Base-by-base conservation (phyloP, 2,329 filamentous ascomycete genomes). In the Penicillium olsonii region DNA sequence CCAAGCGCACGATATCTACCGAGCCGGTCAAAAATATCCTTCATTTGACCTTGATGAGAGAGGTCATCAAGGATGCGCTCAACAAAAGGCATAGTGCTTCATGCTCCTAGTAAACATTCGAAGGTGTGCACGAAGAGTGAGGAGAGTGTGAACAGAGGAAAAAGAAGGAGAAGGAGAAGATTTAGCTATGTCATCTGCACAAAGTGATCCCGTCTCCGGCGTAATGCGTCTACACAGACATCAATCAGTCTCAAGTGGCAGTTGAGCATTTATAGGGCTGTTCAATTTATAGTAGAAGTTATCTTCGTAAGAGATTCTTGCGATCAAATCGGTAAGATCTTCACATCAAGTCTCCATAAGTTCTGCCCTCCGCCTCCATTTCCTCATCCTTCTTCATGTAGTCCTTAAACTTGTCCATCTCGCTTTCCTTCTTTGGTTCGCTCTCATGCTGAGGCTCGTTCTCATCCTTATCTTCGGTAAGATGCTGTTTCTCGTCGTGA, bases 331-430 rank as follows among this genome's bases (percentile, higher is more conserved):
- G 4, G 27, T 31, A 31, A 2, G 11, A 10, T 10, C 4, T 14
- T 45, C 24, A 45, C 26, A 31, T 22, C 17, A 45, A 37, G 20
- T 31, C 26, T 5, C 24, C 26, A 26, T 38, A 45, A 14, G 15
- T 29, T 35, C 35, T 29, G 11, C 17, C 35, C 17, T 45, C 42
- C 6, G 15, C 17, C 24, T 33, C 20, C 34, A 45, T 37, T 12
- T 45, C n/a, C 26, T 45, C 17, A 20, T 29, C 34, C 26, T 45
- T 39, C 42, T 38, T 38, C 2, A 29, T 20, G 17, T 37, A 20
- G 17, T 45, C 42, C 17, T 45, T 45, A 15, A 45, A 4, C 33
- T 31, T 38, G 24, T 45, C 24, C 34, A 38, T 17, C 12, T 45
- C 42, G 18, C 22, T 20, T 17, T 45, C 35, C 11, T 38, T 31